These are phyloP conservation scores for Diaporthe sp. DNA, from an alignment of 2,329 filamentous ascomycete species.

Conservation along the genomic window DNA sequence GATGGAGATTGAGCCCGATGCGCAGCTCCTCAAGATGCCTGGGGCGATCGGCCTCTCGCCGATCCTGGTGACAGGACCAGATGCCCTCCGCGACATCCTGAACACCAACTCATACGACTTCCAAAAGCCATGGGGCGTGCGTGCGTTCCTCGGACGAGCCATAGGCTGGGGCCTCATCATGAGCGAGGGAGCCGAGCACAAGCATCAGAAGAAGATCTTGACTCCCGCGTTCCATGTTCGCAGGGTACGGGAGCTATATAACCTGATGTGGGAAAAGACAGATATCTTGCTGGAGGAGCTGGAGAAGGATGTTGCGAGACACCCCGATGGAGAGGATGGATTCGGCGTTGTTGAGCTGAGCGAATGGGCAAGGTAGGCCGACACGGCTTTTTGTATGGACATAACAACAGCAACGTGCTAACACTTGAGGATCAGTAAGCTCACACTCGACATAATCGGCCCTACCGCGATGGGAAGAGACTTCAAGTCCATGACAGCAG, in stretches of 20 bases:
- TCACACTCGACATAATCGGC: conserved; percentile 30
- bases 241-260: conserved; percentile 29
- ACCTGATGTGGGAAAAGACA: conserved; percentile 31
- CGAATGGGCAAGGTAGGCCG: conserved; percentile 29
- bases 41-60: conserved; percentile 2
- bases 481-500: conserved; percentile 24
- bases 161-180: conserved; percentile 31
- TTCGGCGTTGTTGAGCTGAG: conserved; percentile 27
- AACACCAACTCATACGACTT: conserved; percentile 29
- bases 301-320: conserved; percentile 22
- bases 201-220: conserved; percentile 27
- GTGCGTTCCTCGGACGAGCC: conserved; percentile 21
- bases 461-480: conserved; percentile 29
- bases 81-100: conserved; percentile 27
- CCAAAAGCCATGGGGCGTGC: conserved; percentile 29
- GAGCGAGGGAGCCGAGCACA: conserved; percentile 29
- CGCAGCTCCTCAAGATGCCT: conserved; percentile 26
- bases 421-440: background rate
- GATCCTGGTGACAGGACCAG: conserved; percentile 24
- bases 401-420: background rate
- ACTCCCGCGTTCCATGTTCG: conserved; percentile 20
- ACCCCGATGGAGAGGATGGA: background rate
- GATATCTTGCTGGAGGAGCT: conserved; percentile 18
- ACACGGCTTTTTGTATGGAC: background rate
- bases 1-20: conserved; percentile 29